Base-by-base conservation (phyloP, 2,329 filamentous ascomycete species). In the Ascochyta clinopodiicola region DNA sequence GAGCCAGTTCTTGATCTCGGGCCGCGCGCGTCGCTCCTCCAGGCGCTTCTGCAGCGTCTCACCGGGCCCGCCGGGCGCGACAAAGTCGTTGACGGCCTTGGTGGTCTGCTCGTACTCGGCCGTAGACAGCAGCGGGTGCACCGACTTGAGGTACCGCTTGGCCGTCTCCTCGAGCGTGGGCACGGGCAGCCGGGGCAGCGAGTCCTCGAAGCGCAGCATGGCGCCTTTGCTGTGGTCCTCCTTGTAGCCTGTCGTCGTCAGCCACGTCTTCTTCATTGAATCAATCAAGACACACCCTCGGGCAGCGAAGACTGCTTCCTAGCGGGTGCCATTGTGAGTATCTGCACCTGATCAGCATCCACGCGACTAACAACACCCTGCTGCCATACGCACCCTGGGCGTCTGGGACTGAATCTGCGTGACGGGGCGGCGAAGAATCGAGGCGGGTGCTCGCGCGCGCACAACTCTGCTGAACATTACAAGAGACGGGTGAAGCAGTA, bases 1-100 rank as follows among this genome's bases (percentile, higher is more conserved):
- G 53, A 99, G 83, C 95, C 95, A 99, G 80, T 98, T 99, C 80
- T 90, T 92, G 74, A 85, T 80, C 60, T 90, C 88, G 44, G 93
- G 88, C 64, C 96, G 86, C 66, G 92, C 89, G 59, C 90, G 86
- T 61, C 87, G 86, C 55, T 90, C 91, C 46, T 94, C 70, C 62
- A 99, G 83, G 76, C 94, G 90, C 74, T 96, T 89, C 80, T 99
- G 95, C 38, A 99, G 87, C 69, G 86, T 86, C 75, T 88, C 84
- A 59, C 94, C 95, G 46, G 88, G 82, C 35, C 92, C 91, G 53
- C 91, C 92, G n/a, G 94, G 91, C 65, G 88, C 88, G 65, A 96
- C 81, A 77, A 99, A 98, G 6, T 93, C 91, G 59, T 91, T 83
- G 32, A 99, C 92, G 29, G 91, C 93, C 72, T 90, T 89, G 75